Base-by-base conservation (phyloP, 2,329 filamentous ascomycete species). In the Camillea tinctor region DNA sequence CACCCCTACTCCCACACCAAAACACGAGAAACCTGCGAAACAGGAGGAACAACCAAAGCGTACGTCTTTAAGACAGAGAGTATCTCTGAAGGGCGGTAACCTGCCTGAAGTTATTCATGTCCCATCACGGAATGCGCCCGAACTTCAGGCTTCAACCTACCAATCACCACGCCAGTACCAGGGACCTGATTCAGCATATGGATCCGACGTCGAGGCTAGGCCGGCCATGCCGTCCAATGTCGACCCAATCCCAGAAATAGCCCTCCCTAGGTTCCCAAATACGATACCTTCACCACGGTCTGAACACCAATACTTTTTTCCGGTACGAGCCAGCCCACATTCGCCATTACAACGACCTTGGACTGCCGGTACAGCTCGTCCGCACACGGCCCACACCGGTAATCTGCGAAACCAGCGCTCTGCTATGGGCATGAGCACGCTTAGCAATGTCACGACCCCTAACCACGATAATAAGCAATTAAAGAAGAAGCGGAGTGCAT, bases 401-500 rank as follows among this genome's bases (percentile, higher is more conserved):
- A 79, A 81, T 26, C 70, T 78, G 26, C 79, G 80, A 11, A 80
- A 82, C 59, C 80, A 79, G 11, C 82, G 82, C 2, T 85, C 83
- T 1, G 77, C 80, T 2, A 79, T 83, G 71, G 82, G 82, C 15
- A 83, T 83, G 79, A 87, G 84, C 68, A 84, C 81, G 68, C 74
- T 86, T 63, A 87, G 82, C 68, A 84, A 79, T 23, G 80, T 82
- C 5, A 82, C 80, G 4, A 79, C 79, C 1, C 75, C 81, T 54
- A 80, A 78, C 66, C 50, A 69, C 21, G 70, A 72, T 1, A 72
- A 74, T 22, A 78, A 77, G 58, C 75, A 80, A 44, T 69, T 88
- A 4, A 88, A 88, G 73, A 89, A 88, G 77, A 88, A 88, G 77
- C 81, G 84, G 64, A 88, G 86, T 66, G 84, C 85, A 1, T 88